Base-by-base conservation (phyloP, 208 protist genomes). In the Acanthamoeba divionensis region DNA sequence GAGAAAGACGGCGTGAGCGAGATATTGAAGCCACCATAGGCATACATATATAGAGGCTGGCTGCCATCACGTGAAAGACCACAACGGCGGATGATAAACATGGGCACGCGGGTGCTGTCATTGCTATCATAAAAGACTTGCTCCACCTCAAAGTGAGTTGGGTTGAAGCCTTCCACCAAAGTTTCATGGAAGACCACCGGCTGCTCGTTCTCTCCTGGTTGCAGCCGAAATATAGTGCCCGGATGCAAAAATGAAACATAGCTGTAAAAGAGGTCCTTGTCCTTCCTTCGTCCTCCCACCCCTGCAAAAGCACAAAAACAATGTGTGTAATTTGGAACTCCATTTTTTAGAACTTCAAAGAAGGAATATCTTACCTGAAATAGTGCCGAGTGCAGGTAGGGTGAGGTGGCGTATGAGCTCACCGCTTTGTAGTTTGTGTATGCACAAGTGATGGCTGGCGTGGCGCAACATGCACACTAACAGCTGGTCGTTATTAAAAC, bases 401-500 rank as follows among this genome's bases (percentile, higher is more conserved):
- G 24, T 15, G 33, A 80, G 24, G 18, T 80, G 13, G 24, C 24
- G 29, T 12, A 80, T 12, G 33, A 21, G 69, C 9, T 12, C 9
- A 45, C 69, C 69, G 10, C 13, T n/a, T 15, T 13, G 21, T 13
- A 80, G 69, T 15, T 38, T 18, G 31, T 80, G 69, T 10, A 80
- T 26, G 69, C 24, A 52, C 9, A 80, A 26, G 9, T n/a, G 41
- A 24, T 13, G 93, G 94, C 97, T 97, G n/a, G 98, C 97, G 91
- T 99, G 96, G 90, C 98, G 95, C 0, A 98, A 87, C 90, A 97
- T 98, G 2, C 92, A 85, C 0, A 97, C 86, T 50, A 98, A 52
- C 57, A 98, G 93, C 31, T 95, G 95, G 88, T 98, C 90, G 45
- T 95, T 86, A 24, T 96, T 29, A 0, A 80, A 94, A 21, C 95